Evolutionary conservation across 192 early-diverging fungal species (phyloP).

Genomic region (Coemansia biformis): DNA sequence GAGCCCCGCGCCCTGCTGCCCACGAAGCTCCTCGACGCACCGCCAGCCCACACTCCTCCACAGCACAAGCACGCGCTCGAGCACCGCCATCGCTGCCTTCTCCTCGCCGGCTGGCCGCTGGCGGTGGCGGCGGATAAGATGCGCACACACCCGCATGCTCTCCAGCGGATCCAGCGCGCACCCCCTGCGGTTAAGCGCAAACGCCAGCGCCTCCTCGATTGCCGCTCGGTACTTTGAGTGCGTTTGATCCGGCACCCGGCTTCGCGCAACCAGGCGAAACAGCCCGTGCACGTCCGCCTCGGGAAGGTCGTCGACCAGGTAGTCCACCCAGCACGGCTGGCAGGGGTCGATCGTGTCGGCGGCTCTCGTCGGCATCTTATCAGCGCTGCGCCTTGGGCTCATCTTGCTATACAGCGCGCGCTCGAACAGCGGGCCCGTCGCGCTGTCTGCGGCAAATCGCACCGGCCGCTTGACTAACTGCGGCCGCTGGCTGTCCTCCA

Average conservation of each 20-base stretch:
- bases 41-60: constrained; percentile 22
- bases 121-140: constrained; percentile 18
- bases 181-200: constrained; percentile 35
- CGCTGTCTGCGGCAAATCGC: constrained; percentile 3
- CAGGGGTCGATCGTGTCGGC: constrained; percentile 17
- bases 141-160: constrained; percentile 29
- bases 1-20: not conserved
- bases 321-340: constrained; percentile 34
- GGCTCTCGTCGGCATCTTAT: too few relatives aligned
- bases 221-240: constrained; percentile 15
- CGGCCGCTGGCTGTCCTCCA: constrained; percentile 3
- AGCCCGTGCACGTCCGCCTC: constrained; percentile 19
- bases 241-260: constrained; percentile 13
- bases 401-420: constrained; percentile 5
- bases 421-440: constrained; percentile 9
- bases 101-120: not conserved
- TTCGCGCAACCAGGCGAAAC: constrained; percentile 24
- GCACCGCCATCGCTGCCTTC: not conserved
- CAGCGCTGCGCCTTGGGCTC: too few relatives aligned
- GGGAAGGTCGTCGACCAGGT: constrained; percentile 21
- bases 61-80: constrained; percentile 6
- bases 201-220: constrained; percentile 36
- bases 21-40: constrained; percentile 11
- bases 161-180: constrained; percentile 23
- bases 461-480: constrained; percentile 4